Evolutionary conservation across 2,329 filamentous ascomycete species (phyloP).

Genomic region (Fusarium sp.): DNA sequence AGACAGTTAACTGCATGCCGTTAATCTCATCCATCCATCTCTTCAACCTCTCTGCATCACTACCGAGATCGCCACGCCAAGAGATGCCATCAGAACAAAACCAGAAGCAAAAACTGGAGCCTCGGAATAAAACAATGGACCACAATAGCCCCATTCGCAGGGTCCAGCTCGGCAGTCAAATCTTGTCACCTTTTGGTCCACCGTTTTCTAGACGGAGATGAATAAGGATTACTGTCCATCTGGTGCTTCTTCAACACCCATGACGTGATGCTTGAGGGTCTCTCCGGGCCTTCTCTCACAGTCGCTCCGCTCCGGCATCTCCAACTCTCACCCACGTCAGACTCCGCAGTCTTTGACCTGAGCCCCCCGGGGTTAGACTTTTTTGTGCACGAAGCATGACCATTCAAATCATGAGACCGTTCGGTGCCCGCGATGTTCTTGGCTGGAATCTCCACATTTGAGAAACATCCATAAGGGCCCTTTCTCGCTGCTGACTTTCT

Average conservation of each 20-base stretch:
- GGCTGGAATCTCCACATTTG: constrained; percentile 34
- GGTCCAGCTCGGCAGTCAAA: constrained; percentile 20
- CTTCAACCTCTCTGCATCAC: neutral
- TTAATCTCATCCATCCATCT: neutral
- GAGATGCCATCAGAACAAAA: constrained; percentile 25
- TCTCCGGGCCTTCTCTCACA: constrained; percentile 27
- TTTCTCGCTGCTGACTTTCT: constrained; percentile 25
- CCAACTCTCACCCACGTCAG: constrained; percentile 35
- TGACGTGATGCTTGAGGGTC: constrained; percentile 28
- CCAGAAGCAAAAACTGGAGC: constrained; percentile 35
- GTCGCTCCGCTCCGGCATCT: constrained; percentile 24
- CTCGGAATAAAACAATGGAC: constrained; percentile 20
- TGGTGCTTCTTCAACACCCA: neutral
- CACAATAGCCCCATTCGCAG: constrained; percentile 14
- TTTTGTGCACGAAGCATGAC: constrained; percentile 29
- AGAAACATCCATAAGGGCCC: constrained; percentile 33
- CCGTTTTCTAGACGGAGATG: constrained; percentile 36
- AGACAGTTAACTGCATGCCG: neutral
- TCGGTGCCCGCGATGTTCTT: constrained; percentile 31
- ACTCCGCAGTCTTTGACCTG: constrained; percentile 33
- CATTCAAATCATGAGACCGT: constrained; percentile 31
- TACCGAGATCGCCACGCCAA: constrained; percentile 33
- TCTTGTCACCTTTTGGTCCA: constrained; percentile 15
- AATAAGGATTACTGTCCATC: constrained; percentile 24
- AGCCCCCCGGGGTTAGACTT: constrained; percentile 30